Percentiles rank a stretch among this genome's conserved stretches.
These are phyloP conservation scores for Quercus lobata DNA, from an alignment of 331 rosid genomes.

Conservation along the genomic window DNA sequence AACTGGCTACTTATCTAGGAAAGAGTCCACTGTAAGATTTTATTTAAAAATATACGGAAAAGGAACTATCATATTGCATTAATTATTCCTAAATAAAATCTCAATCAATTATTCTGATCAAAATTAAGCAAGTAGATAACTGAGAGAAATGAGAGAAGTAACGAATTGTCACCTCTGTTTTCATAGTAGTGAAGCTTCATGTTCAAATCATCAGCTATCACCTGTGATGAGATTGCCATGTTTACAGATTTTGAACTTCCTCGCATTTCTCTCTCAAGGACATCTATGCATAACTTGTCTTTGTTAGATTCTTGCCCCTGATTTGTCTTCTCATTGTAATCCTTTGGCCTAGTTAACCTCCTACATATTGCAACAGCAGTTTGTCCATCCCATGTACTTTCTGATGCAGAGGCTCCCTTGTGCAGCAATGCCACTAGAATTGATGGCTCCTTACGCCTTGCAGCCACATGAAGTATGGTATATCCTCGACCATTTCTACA, in stretches of 20 bases:
- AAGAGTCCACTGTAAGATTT: background rate
- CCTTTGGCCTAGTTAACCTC: conserved; percentile 77
- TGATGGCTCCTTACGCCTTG: conserved; percentile 79
- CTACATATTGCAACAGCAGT: conserved; percentile 79
- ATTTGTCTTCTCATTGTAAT: conserved; percentile 43
- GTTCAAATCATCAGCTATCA: conserved; percentile 50
- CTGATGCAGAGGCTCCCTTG: conserved; percentile 63
- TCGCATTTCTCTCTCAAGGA: conserved; percentile 82
- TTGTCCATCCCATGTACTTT: conserved; percentile 70
- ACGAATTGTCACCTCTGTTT: conserved; percentile 60
- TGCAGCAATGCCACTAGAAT: conserved; percentile 62
- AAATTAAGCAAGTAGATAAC: background rate
- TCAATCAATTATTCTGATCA: background rate
- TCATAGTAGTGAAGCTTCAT: conserved; percentile 65
- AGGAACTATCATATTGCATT: background rate
- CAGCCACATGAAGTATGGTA: conserved; percentile 77
- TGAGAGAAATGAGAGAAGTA: conserved; percentile 14
- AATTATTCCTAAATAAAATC: conserved; percentile 6
- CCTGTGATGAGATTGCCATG: conserved; percentile 31
- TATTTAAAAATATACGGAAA: background rate
- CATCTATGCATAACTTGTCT: conserved; percentile 75
- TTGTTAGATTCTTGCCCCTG: conserved; percentile 66
- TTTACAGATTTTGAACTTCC: conserved; percentile 37
- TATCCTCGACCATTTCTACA: conserved; percentile 49
- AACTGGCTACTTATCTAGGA: background rate